These are phyloP conservation scores for Arabidopsis hybrid DNA, from an alignment of 441 rosid genomes.

Conservation along the genomic window DNA sequence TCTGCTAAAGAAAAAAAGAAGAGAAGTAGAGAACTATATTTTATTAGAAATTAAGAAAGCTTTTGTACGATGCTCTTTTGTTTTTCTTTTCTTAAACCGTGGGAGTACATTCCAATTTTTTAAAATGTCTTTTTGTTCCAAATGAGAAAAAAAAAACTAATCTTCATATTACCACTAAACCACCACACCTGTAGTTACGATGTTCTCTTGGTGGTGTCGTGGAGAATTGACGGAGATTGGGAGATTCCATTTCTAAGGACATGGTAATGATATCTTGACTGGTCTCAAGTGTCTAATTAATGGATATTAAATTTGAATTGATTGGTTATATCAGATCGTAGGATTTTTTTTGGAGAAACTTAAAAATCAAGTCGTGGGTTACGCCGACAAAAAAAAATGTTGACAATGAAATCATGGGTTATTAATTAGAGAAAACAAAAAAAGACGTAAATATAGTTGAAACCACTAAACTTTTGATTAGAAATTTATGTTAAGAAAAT, in stretches of 20 bases:
- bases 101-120: too few species aligned
- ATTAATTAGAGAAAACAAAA: neutral
- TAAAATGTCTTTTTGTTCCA: too few species aligned
- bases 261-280: conserved; percentile 24
- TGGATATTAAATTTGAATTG: conserved; percentile 14
- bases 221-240: neutral
- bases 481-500: conserved; percentile 4
- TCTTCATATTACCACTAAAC: too few species aligned
- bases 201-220: conserved; percentile 23
- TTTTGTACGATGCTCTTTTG: neutral
- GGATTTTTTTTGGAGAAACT: neutral
- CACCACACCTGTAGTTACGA: neutral
- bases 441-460: neutral
- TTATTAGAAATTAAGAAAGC: neutral
- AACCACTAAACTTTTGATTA: neutral
- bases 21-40: neutral
- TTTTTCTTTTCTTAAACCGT: too few species aligned
- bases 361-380: conserved; percentile 15
- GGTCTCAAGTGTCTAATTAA: neutral
- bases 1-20: neutral
- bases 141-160: too few species aligned
- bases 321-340: conserved; percentile 6
- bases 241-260: conserved; percentile 25
- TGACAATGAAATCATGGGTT: neutral
- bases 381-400: conserved; percentile 16